Percentiles rank a stretch among this genome's conserved stretches.
Evolutionary conservation across 225 moss, liverwort and hornwort genomes (phyloP).

Genomic region (Pleurozium schreberi): DNA sequence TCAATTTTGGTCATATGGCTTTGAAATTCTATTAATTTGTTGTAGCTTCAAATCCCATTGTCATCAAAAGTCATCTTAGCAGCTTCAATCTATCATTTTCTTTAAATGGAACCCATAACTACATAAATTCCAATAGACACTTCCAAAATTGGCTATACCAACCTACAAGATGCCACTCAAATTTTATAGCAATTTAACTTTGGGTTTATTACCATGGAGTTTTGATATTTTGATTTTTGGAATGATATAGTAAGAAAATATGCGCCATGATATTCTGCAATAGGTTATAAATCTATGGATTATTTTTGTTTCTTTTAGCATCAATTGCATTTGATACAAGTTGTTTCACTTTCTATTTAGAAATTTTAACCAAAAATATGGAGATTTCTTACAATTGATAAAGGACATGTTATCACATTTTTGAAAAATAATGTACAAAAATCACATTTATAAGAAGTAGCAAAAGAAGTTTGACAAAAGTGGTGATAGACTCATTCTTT

Average conservation of each 20-base stretch:
- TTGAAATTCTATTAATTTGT: background rate
- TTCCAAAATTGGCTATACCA: background rate
- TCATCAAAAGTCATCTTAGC: no score
- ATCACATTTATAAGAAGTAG: background rate
- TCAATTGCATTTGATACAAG: background rate
- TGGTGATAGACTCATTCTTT: background rate
- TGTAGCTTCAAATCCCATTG: background rate
- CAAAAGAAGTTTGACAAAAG: background rate
- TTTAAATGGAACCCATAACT: rapidly evolving
- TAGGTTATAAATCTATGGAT: rapidly evolving
- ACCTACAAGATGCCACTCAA: background rate
- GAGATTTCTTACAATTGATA: background rate
- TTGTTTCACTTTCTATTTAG: background rate
- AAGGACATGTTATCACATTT: background rate
- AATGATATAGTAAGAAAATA: rapidly evolving
- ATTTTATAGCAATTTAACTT: background rate
- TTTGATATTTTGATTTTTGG: background rate
- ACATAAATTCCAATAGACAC: rapidly evolving
- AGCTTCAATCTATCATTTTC: background rate
- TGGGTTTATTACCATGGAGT: background rate
- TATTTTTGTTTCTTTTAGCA: background rate
- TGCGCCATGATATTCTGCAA: background rate
- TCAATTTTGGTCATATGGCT: background rate
- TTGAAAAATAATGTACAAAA: no score
- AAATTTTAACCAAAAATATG: background rate